Percentiles rank a stretch among this genome's conserved stretches.
phyloP scores from a whole-genome alignment of 2,329 filamentous ascomycete genomes.

The Neonectria neomacrospora region DNA sequence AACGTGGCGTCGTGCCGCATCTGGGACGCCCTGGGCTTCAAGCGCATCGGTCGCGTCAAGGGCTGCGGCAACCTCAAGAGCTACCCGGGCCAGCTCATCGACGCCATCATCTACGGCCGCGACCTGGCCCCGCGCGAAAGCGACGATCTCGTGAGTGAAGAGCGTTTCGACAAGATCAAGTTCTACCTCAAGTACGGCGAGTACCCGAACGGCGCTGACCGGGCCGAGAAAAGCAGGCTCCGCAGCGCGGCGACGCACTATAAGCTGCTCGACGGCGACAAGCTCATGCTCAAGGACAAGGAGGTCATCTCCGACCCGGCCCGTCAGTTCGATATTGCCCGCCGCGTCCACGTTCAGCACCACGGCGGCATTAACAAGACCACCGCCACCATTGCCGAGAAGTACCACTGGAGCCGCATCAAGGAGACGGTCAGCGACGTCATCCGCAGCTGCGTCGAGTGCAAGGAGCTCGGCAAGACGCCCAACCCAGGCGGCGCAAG shows the following conservation, averaged over 20 bases:
- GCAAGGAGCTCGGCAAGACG: slow-evolving; percentile 80
- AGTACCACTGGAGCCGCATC: slow-evolving; percentile 97
- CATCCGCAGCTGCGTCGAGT: slow-evolving; percentile 90
- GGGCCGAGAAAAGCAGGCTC: slow-evolving; percentile 94
- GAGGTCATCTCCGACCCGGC: slow-evolving; percentile 93
- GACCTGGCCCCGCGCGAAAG: slow-evolving; percentile 68
- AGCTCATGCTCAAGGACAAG: slow-evolving; percentile 96
- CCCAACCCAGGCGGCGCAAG: slow-evolving; percentile 46
- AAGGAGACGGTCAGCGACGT: slow-evolving; percentile 97
- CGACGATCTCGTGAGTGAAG: slow-evolving; percentile 89
- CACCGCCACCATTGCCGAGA: slow-evolving; percentile 90
- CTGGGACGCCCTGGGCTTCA: slow-evolving; percentile 93
- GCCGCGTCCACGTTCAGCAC: slow-evolving; percentile 75
- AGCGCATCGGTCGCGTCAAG: slow-evolving; percentile 87
- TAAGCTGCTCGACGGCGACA: slow-evolving; percentile 81
- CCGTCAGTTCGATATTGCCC: slow-evolving; percentile 89
- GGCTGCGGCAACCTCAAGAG: slow-evolving; percentile 76
- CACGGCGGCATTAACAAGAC: slow-evolving; percentile 99
- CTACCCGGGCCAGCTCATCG: slow-evolving; percentile 74
- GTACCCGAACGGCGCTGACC: slow-evolving; percentile 92
- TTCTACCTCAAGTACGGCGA: slow-evolving; percentile 95
- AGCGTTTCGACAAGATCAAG: slow-evolving; percentile 98
- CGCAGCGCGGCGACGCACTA: slow-evolving; percentile 95
- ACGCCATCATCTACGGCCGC: slow-evolving; percentile 82
- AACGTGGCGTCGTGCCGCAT: slow-evolving; percentile 91